These are phyloP conservation scores for Trichoderma sp. DNA, from an alignment of 2,329 filamentous ascomycete genomes.

Conservation along the genomic window DNA sequence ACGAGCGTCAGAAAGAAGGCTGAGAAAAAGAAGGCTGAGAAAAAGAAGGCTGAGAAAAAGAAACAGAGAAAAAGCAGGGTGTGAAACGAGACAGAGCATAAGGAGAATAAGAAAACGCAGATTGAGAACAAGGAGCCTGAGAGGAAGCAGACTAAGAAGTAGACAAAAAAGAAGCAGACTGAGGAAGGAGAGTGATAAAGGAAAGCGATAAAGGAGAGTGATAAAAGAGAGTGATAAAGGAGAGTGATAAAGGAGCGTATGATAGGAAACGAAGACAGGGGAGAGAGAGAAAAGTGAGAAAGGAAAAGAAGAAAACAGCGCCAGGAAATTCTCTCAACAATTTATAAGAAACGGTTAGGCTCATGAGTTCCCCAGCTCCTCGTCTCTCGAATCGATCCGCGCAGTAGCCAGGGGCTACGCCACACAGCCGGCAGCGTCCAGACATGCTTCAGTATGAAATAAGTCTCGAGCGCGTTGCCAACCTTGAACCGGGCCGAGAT, in stretches of 20 bases:
- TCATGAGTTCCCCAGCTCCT: conserved; percentile 29
- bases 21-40: too few species aligned
- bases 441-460: conserved; percentile 42
- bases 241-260: neutral
- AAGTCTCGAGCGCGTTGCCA: conserved; percentile 46
- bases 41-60: too few species aligned
- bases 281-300: neutral
- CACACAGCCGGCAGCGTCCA: conserved; percentile 37
- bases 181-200: neutral
- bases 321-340: neutral
- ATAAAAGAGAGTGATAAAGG: too few species aligned
- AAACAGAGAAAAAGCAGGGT: too few species aligned
- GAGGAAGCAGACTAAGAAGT: too few species aligned
- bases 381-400: conserved; percentile 45
- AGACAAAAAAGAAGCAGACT: too few species aligned
- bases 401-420: conserved; percentile 44
- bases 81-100: too few species aligned
- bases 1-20: too few species aligned
- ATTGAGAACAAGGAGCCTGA: too few species aligned
- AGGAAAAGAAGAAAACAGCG: too few species aligned
- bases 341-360: too few species aligned
- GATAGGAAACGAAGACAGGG: neutral
- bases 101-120: too few species aligned
- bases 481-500: conserved; percentile 41
- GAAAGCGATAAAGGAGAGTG: neutral